phyloP scores from a whole-genome alignment of 164 flowering plant genomes.

The Magnolia kwangsiensis region DNA sequence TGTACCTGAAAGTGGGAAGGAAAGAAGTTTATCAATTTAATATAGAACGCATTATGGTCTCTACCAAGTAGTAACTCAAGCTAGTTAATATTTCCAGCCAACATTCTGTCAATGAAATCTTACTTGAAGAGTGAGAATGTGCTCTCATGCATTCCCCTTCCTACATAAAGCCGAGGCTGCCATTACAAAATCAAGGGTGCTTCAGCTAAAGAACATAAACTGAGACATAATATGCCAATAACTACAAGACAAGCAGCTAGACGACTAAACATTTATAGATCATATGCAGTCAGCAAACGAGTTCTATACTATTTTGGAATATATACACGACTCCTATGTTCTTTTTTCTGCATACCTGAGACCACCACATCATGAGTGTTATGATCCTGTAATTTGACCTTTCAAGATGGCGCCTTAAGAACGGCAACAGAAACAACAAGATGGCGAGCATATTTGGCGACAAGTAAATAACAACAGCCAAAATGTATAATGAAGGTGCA shows the following conservation, averaged over 20 bases:
- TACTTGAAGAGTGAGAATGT: slow-evolving; percentile 89
- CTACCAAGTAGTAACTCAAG: background rate
- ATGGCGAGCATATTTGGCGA: slow-evolving; percentile 89
- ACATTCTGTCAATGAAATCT: slow-evolving; percentile 17
- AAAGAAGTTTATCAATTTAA: background rate
- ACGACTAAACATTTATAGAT: background rate
- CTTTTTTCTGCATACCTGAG: slow-evolving; percentile 53
- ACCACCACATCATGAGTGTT: slow-evolving; percentile 98
- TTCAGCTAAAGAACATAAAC: background rate
- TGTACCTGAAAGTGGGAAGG: slow-evolving; percentile 53
- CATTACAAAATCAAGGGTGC: slow-evolving; percentile 9
- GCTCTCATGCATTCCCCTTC: slow-evolving; percentile 98
- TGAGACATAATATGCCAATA: background rate
- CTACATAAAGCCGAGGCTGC: slow-evolving; percentile 98
- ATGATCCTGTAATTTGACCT: slow-evolving; percentile 72
- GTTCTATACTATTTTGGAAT: background rate
- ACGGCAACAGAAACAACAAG: slow-evolving; percentile 73
- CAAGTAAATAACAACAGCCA: slow-evolving; percentile 85
- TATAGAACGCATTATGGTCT: background rate
- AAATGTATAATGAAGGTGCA: slow-evolving; percentile 66
- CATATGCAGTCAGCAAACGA: background rate
- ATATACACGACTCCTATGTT: background rate
- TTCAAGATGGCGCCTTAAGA: slow-evolving; percentile 79
- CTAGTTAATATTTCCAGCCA: background rate
- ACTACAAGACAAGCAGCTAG: background rate